These are phyloP conservation scores for Ascomycota sp. DNA, from an alignment of 2,329 filamentous ascomycete genomes.

Conservation along the genomic window DNA sequence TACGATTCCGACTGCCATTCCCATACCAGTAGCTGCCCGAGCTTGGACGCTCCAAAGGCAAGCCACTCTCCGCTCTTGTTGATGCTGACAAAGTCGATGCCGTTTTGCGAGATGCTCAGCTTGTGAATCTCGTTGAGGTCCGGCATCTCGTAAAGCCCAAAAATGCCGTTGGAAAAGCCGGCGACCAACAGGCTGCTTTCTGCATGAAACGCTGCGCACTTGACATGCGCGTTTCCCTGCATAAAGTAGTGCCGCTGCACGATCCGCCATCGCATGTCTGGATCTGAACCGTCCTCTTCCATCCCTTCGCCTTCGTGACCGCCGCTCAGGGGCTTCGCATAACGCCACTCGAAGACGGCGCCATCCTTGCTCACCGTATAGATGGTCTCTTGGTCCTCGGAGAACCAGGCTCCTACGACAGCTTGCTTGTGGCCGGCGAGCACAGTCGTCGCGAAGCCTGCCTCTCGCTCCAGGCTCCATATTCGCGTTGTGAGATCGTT, in stretches of 20 bases:
- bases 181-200: constrained; percentile 80
- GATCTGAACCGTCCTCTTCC: constrained; percentile 31
- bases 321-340: constrained; percentile 36
- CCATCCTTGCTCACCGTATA: constrained; percentile 95
- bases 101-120: constrained; percentile 79
- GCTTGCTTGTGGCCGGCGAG: constrained; percentile 77
- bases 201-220: constrained; percentile 76
- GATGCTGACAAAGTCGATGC: constrained; percentile 84
- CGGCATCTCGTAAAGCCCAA: constrained; percentile 85
- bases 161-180: constrained; percentile 84
- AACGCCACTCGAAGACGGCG: constrained; percentile 88
- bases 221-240: constrained; percentile 68
- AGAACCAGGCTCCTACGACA: constrained; percentile 92
- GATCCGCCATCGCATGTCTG: constrained; percentile 71
- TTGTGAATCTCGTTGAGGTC: constrained; percentile 92
- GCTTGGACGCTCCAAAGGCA: constrained; percentile 83
- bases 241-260: constrained; percentile 83
- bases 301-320: constrained; percentile 37
- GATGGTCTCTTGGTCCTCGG: constrained; percentile 78
- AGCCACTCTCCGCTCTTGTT: constrained; percentile 93
- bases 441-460: constrained; percentile 73
- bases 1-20: constrained; percentile 99
- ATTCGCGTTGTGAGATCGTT: constrained; percentile 83
- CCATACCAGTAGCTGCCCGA: constrained; percentile 94
- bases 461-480: constrained; percentile 78